A percentile compares a stretch with the other conserved stretches of the same genome.
These are phyloP conservation scores for Starmerella roubikii DNA, from an alignment of 805 yeast species.

Conservation along the genomic window DNA sequence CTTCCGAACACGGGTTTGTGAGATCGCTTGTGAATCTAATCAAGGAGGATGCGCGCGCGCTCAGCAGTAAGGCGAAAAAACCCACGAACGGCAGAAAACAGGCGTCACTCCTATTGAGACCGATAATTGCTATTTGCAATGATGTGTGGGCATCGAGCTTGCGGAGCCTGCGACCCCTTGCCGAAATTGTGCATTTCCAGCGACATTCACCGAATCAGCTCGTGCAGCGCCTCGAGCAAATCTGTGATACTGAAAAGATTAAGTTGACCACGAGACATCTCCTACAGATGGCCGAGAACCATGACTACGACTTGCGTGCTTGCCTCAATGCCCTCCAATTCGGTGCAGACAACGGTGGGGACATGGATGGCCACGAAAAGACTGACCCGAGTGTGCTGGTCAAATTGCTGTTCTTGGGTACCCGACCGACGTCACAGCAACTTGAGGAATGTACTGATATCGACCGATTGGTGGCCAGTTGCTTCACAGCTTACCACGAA, in stretches of 20 bases:
- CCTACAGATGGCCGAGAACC: constrained; percentile 50
- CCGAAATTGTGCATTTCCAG: constrained; percentile 58
- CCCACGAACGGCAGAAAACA: constrained; percentile 7
- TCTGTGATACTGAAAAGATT: constrained; percentile 44
- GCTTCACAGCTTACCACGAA: constrained; percentile 52
- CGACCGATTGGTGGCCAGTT: constrained; percentile 53
- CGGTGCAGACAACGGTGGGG: constrained; percentile 19
- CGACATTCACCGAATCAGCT: constrained; percentile 40
- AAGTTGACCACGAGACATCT: constrained; percentile 37
- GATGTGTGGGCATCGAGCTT: constrained; percentile 65
- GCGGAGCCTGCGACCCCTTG: constrained; percentile 56
- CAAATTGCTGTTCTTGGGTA: constrained; percentile 45
- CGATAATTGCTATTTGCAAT: constrained; percentile 85
- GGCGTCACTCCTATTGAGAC: constrained; percentile 39
- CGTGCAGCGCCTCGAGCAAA: constrained; percentile 36
- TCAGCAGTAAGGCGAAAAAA: not conserved
- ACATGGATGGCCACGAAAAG: constrained; percentile 5
- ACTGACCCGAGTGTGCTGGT: constrained; percentile 39
- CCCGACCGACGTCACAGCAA: constrained; percentile 34
- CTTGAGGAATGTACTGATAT: constrained; percentile 37
- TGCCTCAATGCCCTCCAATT: constrained; percentile 78
- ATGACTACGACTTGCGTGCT: constrained; percentile 75
- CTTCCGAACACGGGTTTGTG: constrained; percentile 41
- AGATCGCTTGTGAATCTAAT: constrained; percentile 14
- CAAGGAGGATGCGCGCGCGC: constrained; percentile 8